These are phyloP conservation scores for Pseudozyma hubeiensis DNA, from an alignment of 1,284 basidiomycete species.

Conservation along the genomic window DNA sequence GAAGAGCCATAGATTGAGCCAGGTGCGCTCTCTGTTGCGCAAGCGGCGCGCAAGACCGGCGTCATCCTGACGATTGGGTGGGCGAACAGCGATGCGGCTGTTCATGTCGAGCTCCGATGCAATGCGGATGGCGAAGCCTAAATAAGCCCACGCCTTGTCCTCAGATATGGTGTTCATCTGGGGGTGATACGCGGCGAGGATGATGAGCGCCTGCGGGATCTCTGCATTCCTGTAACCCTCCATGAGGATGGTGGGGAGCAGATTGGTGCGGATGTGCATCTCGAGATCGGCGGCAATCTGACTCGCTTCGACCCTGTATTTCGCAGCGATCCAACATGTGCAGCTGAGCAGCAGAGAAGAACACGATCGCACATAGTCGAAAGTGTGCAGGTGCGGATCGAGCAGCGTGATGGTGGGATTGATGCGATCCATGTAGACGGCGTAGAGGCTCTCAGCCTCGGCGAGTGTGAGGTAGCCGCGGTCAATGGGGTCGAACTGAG, in stretches of 20 bases:
- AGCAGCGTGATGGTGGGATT: conserved; percentile 53
- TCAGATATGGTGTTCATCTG: conserved; percentile 46
- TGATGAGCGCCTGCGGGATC: conserved; percentile 47
- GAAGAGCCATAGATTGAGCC: conserved; percentile 56
- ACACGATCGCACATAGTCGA: conserved; percentile 44
- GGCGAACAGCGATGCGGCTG: conserved; percentile 27
- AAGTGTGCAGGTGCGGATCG: conserved; percentile 53
- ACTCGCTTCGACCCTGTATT: conserved; percentile 37
- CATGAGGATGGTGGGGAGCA: conserved; percentile 46
- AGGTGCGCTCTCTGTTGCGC: conserved; percentile 48
- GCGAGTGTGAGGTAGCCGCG: conserved; percentile 35
- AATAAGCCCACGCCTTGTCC: conserved; percentile 50
- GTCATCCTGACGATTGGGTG: conserved; percentile 26
- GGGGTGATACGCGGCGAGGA: conserved; percentile 48
- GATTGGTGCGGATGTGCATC: conserved; percentile 32
- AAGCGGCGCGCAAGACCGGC: conserved; percentile 26
- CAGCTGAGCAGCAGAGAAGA: conserved; percentile 48
- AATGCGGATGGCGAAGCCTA: conserved; percentile 52
- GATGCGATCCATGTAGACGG: conserved; percentile 45
- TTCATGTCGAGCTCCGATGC: conserved; percentile 57
- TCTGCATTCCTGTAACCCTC: conserved; percentile 49
- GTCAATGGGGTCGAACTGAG: conserved; percentile 50
- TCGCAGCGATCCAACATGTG: conserved; percentile 50
- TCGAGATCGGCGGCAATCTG: conserved; percentile 41
- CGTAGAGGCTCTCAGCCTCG: conserved; percentile 39